Conservation (phyloP, 2,329 filamentous ascomycete genomes). For the Epichloe sylvatica region DNA sequence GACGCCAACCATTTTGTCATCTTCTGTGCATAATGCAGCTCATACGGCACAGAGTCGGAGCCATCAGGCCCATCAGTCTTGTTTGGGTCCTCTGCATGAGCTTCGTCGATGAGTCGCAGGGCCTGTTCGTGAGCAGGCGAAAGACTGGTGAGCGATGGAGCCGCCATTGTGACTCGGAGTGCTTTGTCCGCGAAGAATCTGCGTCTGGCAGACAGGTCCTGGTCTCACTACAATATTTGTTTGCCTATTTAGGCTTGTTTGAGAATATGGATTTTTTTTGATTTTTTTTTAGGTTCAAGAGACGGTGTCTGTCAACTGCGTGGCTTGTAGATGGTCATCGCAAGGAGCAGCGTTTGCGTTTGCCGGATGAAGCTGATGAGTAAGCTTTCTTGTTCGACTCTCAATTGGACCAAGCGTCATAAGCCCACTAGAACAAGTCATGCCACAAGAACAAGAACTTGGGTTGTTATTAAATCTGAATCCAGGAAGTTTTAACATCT, state of each 20-base stretch:
- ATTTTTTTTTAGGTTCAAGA: not conserved
- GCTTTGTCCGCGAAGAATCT: no score
- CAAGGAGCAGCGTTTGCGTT: no score
- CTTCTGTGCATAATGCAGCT: constrained; percentile 68
- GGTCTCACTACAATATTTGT: no score
- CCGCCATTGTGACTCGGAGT: not conserved
- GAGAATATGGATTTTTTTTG: no score
- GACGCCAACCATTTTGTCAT: constrained; percentile 61
- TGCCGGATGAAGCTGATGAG: not conserved
- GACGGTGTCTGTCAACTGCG: not conserved
- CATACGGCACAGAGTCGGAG: constrained; percentile 46
- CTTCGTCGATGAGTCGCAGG: constrained; percentile 57
- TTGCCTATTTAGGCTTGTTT: no score
- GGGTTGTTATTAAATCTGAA: not conserved
- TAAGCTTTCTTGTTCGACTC: not conserved
- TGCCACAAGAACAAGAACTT: not conserved
- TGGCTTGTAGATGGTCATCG: not conserved
- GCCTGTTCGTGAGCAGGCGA: constrained; percentile 30
- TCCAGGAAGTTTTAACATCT: no score
- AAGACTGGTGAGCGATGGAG: not conserved
- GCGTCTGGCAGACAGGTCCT: no score
- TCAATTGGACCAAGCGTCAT: not conserved
- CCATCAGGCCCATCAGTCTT: constrained; percentile 27
- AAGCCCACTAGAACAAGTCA: not conserved
- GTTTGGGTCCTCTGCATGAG: constrained; percentile 27